These are phyloP conservation scores for Tetratostichococcus sp. DNA, from an alignment of 139 green algal genomes.

Conservation along the genomic window DNA sequence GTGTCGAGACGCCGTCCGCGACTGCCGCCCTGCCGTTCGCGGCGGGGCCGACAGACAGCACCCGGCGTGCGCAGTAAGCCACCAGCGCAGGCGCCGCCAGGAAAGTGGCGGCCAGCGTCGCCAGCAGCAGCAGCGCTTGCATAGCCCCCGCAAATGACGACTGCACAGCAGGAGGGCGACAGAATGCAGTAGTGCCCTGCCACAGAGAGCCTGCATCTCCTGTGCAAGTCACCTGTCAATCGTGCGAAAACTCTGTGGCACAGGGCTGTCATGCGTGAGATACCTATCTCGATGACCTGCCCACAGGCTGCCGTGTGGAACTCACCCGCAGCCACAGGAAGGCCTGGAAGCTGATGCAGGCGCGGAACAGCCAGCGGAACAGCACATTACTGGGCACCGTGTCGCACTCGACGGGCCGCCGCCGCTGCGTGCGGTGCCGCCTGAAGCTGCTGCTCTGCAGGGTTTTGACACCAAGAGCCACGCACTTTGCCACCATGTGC, in stretches of 20 bases:
- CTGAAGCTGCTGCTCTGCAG: conserved; percentile 1
- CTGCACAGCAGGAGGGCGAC: too few species aligned
- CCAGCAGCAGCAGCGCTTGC: conserved; percentile 26
- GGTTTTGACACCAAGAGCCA: not conserved
- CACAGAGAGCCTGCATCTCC: too few species aligned
- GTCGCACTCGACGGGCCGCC: not conserved
- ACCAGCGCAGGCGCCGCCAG: not conserved
- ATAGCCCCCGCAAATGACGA: conserved; percentile 22
- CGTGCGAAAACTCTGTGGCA: not conserved
- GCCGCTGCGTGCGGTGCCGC: conserved; percentile 24
- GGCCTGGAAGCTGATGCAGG: conserved; percentile 20
- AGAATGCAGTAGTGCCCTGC: too few species aligned
- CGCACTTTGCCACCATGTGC: not conserved
- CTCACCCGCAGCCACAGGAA: conserved; percentile 34
- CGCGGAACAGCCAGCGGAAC: conserved; percentile 38
- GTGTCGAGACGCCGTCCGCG: not conserved
- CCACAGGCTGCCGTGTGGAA: too few species aligned
- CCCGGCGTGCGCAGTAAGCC: not conserved
- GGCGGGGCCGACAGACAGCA: not conserved
- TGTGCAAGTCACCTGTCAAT: too few species aligned
- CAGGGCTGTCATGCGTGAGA: not conserved
- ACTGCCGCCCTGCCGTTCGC: not conserved
- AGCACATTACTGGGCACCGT: conserved; percentile 12
- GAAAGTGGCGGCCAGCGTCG: conserved; percentile 4
- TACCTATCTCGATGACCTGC: too few species aligned